Evolutionary conservation across 345 rosid genomes (phyloP), one percentile per base, ranked within the genome.

Genomic region (Salix exigua): DNA sequence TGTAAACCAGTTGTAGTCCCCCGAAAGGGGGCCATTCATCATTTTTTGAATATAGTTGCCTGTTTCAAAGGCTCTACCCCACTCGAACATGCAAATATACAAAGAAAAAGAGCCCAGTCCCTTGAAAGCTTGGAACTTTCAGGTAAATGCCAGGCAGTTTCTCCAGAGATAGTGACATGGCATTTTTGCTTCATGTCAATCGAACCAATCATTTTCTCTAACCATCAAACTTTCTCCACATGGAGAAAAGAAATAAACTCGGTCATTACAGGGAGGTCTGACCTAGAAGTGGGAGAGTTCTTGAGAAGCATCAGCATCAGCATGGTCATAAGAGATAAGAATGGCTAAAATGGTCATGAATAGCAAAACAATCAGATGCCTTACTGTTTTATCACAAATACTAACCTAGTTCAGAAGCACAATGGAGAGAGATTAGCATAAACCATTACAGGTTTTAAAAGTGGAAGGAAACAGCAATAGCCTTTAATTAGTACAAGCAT

Each of bases 391-490:
- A 60, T 37, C 48, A 12, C 14, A 26, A 23, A 58, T 58, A 58
- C 28, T 25, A 58, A 9, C 16, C 63, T 23, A 58, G 63, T 23
- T 40, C 18, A 9, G 70, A 53, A 63, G 46, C 38, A 42, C 30
- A 28, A 63, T 21, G 63, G 14, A 3, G 19, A 11, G 51, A 21
- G 7, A 73, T 73, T 63, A 16, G 7, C 53, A 73, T 16, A 18
- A 51, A 53, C 12, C 46, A 19, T 30, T 4, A 21, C 17, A 30
- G 21, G 71, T 18, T 37, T 81, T 19, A 30, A 18, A 63, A 71
- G 28, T 11, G 63, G 3, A 73, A 78, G 63, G 70, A 66, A 72
- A 78, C 7, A 46, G 21, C 1, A 33, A 48, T 33, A 69, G 77
- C 19, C 50, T 14, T 73, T 25, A 46, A n/a, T 37, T 23, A 33